phyloP scores from a whole-genome alignment of 2,329 filamentous ascomycete species.

The Cercospora zeae-maydis region DNA sequence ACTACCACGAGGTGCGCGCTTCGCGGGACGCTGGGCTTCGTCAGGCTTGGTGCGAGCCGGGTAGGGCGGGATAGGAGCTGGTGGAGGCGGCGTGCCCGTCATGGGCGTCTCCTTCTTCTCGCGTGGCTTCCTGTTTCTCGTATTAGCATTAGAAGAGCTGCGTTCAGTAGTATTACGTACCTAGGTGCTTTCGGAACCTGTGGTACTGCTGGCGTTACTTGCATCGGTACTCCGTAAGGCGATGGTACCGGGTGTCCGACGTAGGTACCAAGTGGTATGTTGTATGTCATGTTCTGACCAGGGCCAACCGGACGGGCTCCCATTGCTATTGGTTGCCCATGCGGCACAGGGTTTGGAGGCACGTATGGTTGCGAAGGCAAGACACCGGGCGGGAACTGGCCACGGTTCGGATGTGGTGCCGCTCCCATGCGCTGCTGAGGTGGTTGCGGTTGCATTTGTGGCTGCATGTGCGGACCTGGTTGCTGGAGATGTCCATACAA shows the following conservation, averaged over 20 bases:
- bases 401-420: constrained; percentile 9
- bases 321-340: background rate
- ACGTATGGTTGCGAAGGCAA: constrained; percentile 22
- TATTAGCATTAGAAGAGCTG: constrained; percentile 1
- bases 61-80: constrained; percentile 25
- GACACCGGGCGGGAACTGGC: constrained; percentile 12
- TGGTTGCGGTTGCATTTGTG: constrained; percentile 2
- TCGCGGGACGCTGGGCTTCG: constrained; percentile 12
- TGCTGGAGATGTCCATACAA: too few relatives aligned
- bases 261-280: constrained; percentile 15
- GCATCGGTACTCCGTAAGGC: background rate
- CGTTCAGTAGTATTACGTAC: background rate
- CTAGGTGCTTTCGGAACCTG: constrained; percentile 3
- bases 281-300: constrained; percentile 17
- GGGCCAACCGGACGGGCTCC: constrained; percentile 16
- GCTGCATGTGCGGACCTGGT: background rate
- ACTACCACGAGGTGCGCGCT: background rate
- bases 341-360: constrained; percentile 11
- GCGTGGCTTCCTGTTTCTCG: constrained; percentile 11
- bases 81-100: constrained; percentile 20
- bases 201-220: background rate
- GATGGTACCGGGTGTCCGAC: constrained; percentile 3
- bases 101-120: constrained; percentile 19
- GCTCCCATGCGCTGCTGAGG: constrained; percentile 10
- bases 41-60: constrained; percentile 19